Evolutionary conservation across 306 rosid genomes (phyloP).

Genomic region (Citrullus colocynthis): DNA sequence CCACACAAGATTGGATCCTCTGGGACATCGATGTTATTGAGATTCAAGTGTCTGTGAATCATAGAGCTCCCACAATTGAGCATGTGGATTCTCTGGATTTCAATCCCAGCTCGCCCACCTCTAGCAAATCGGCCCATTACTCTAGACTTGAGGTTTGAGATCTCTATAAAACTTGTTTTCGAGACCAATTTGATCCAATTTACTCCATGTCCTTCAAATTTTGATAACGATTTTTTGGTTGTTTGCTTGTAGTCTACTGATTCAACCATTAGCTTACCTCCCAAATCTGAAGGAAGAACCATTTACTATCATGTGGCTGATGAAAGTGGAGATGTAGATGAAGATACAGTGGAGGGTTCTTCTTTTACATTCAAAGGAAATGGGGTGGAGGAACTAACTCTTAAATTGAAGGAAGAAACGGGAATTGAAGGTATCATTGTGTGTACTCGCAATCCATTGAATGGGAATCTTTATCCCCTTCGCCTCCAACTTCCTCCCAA

Average conservation of each 20-base stretch:
- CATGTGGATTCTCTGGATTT: slow-evolving; percentile 55
- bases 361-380: slow-evolving; percentile 57
- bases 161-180: not conserved
- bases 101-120: slow-evolving; percentile 26
- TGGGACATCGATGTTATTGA: slow-evolving; percentile 74
- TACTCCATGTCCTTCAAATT: not conserved
- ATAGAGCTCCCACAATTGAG: slow-evolving; percentile 19
- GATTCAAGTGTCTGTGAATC: slow-evolving; percentile 32
- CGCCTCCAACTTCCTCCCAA: slow-evolving; percentile 94
- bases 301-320: slow-evolving; percentile 78
- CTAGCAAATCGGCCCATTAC: slow-evolving; percentile 19
- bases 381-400: slow-evolving; percentile 64
- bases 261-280: slow-evolving; percentile 24
- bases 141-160: slow-evolving; percentile 45
- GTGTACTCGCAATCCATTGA: slow-evolving; percentile 65
- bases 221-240: not conserved
- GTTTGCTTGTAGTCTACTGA: slow-evolving; percentile 41
- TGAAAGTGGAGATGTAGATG: slow-evolving; percentile 63
- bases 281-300: slow-evolving; percentile 55
- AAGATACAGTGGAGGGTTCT: slow-evolving; percentile 36
- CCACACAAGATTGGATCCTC: slow-evolving; percentile 74
- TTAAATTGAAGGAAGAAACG: slow-evolving; percentile 64
- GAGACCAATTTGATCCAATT: not conserved
- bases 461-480: slow-evolving; percentile 67
- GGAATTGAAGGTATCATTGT: slow-evolving; percentile 62